These are phyloP conservation scores for Amylostereum areolatum DNA, from an alignment of 1,284 basidiomycete species.

Conservation along the genomic window DNA sequence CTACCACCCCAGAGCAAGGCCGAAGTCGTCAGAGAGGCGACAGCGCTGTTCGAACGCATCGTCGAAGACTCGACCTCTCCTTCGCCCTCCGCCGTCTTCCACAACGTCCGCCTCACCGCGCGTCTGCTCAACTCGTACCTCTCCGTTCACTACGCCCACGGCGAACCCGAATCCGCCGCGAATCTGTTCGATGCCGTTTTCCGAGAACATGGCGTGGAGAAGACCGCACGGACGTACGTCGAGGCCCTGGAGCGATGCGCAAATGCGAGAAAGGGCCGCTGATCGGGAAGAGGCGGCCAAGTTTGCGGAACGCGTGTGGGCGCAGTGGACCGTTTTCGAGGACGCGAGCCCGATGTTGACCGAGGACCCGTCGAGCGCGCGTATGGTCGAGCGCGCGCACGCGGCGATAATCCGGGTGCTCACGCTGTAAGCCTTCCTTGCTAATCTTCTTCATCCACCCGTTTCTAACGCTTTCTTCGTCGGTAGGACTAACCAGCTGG, in stretches of 20 bases:
- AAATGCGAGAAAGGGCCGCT: conserved; percentile 29
- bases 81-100: conserved; percentile 34
- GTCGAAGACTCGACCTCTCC: conserved; percentile 38
- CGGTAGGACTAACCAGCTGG: conserved; percentile 42
- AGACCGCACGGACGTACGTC: conserved; percentile 54
- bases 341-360: conserved; percentile 20
- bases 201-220: conserved; percentile 31
- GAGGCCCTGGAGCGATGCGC: conserved; percentile 68
- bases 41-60: conserved; percentile 66
- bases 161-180: conserved; percentile 41
- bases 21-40: conserved; percentile 73
- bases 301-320: conserved; percentile 57
- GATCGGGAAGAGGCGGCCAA: conserved; percentile 40
- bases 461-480: not conserved
- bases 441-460: conserved; percentile 4
- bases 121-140: conserved; percentile 80
- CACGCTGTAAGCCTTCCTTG: conserved; percentile 41
- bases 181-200: conserved; percentile 47
- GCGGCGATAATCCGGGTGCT: conserved; percentile 58
- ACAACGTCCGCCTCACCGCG: conserved; percentile 51
- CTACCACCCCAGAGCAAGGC: conserved; percentile 69
- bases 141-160: conserved; percentile 67
- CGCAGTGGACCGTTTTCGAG: conserved; percentile 46
- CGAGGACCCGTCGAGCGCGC: conserved; percentile 29
- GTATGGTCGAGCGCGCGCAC: conserved; percentile 61